phyloP scores from a whole-genome alignment of 495 filamentous ascomycete genomes.

The Terfezia claveryi region DNA sequence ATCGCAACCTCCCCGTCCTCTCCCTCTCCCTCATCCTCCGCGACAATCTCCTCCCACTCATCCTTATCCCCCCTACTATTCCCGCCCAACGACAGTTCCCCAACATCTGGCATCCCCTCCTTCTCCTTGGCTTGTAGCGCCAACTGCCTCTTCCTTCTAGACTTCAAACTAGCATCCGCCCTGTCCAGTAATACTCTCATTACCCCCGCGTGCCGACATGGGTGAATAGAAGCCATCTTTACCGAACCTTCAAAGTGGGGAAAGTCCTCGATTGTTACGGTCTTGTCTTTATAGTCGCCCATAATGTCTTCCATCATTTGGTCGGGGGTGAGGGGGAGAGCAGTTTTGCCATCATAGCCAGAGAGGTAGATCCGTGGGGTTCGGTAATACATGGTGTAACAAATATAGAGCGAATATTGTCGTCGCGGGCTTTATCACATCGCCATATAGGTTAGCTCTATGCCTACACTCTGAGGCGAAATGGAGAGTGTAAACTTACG shows the following conservation, averaged over 20 bases:
- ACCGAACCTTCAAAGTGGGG: constrained; percentile 64
- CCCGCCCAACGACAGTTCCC: constrained; percentile 26
- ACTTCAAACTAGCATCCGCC: constrained; percentile 77
- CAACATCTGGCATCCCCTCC: constrained; percentile 24
- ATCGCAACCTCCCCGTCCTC: constrained; percentile 25
- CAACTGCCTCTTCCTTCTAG: constrained; percentile 53
- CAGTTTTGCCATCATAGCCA: constrained; percentile 47
- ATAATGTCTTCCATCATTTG: constrained; percentile 99
- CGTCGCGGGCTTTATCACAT: constrained; percentile 41
- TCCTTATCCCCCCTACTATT: constrained; percentile 33
- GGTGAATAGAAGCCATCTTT: constrained; percentile 92
- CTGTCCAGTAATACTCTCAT: constrained; percentile 97
- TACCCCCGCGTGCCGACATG: constrained; percentile 76
- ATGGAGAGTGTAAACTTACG: constrained; percentile 31
- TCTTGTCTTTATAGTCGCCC: constrained; percentile 99
- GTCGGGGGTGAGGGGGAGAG: constrained; percentile 59
- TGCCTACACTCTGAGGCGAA: too few species aligned
- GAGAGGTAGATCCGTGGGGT: constrained; percentile 90
- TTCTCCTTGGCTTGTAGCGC: constrained; percentile 19
- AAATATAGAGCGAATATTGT: constrained; percentile 94
- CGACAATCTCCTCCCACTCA: constrained; percentile 24
- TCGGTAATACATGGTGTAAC: constrained; percentile 88
- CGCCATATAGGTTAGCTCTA: too few species aligned
- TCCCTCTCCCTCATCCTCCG: constrained; percentile 28
- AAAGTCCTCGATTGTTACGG: constrained; percentile 94